Percentiles rank a stretch among this genome's conserved stretches.
phyloP scores from a whole-genome alignment of 129 eudicot genomes.

The Smallanthus sonchifolius region DNA sequence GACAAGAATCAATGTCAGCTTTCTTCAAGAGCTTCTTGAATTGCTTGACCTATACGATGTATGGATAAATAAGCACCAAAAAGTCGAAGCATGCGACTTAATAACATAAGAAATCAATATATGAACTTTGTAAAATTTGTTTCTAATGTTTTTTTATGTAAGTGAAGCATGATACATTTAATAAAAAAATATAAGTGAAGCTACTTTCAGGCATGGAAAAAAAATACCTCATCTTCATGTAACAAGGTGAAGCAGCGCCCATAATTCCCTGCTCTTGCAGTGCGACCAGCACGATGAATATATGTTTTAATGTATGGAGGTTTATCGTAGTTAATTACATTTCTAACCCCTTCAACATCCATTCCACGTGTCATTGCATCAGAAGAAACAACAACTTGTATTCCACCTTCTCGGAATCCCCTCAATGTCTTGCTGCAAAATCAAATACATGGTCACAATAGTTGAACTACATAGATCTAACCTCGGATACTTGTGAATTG shows the following conservation, averaged over 20 bases:
- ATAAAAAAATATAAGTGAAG: neutral
- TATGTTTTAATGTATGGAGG: constrained; percentile 76
- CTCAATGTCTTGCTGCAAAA: constrained; percentile 63
- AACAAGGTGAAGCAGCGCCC: constrained; percentile 83
- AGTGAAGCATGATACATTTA: neutral
- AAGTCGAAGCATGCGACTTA: neutral
- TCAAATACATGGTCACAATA: constrained; percentile 5
- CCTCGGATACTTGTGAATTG: neutral
- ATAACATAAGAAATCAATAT: neutral
- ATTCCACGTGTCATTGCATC: constrained; percentile 95
- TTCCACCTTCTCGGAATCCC: constrained; percentile 66
- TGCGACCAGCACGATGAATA: constrained; percentile 95
- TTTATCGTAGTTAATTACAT: constrained; percentile 79
- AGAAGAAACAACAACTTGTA: constrained; percentile 71
- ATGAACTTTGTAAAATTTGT: neutral
- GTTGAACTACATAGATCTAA: neutral
- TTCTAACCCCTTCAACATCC: constrained; percentile 86
- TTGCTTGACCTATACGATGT: constrained; percentile 47
- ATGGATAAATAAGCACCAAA: constrained; percentile 7
- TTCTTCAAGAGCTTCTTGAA: constrained; percentile 70
- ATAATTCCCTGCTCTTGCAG: constrained; percentile 84
- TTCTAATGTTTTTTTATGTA: too few species aligned
- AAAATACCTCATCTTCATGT: constrained; percentile 61
- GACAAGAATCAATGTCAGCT: constrained; percentile 61
- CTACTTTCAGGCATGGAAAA: neutral